phyloP scores from a whole-genome alignment of 352 stramenopile genomes.

The Phytophthora macrochlamydospora region DNA sequence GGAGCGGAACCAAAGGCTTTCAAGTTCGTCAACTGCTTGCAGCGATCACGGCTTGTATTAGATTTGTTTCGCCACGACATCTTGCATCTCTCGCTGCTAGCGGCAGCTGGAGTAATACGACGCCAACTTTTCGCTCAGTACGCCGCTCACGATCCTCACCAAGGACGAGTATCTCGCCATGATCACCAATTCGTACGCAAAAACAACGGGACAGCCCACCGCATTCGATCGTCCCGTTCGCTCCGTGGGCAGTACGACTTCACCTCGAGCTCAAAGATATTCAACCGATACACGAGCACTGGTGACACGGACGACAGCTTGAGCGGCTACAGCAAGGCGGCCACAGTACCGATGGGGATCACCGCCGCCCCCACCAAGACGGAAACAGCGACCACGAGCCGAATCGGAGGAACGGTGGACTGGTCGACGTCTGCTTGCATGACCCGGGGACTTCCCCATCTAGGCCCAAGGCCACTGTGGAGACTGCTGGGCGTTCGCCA shows the following conservation, averaged over 20 bases:
- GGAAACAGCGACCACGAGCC: background rate
- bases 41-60: background rate
- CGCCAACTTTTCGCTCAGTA: slow-evolving; percentile 41
- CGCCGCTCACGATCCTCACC: slow-evolving; percentile 41
- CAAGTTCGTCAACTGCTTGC: background rate
- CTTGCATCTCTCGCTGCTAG: too few species aligned
- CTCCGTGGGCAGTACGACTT: slow-evolving; percentile 15
- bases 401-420: slow-evolving; percentile 15
- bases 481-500: slow-evolving; percentile 96
- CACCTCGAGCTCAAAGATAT: background rate
- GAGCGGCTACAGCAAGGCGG: slow-evolving; percentile 59
- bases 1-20: background rate
- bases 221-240: background rate
- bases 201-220: slow-evolving; percentile 9
- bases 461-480: slow-evolving; percentile 96
- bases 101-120: background rate
- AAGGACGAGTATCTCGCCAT: slow-evolving; percentile 38
- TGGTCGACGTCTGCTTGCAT: slow-evolving; percentile 37
- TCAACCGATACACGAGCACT: background rate
- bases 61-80: background rate
- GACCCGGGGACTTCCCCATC: slow-evolving; percentile 29
- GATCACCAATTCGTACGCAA: slow-evolving; percentile 28
- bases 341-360: slow-evolving; percentile 14
- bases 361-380: background rate
- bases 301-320: background rate